Percentiles rank a stretch among this genome's conserved stretches.
phyloP scores from a whole-genome alignment of 768 basidiomycete genomes.

The Trametes maxima region DNA sequence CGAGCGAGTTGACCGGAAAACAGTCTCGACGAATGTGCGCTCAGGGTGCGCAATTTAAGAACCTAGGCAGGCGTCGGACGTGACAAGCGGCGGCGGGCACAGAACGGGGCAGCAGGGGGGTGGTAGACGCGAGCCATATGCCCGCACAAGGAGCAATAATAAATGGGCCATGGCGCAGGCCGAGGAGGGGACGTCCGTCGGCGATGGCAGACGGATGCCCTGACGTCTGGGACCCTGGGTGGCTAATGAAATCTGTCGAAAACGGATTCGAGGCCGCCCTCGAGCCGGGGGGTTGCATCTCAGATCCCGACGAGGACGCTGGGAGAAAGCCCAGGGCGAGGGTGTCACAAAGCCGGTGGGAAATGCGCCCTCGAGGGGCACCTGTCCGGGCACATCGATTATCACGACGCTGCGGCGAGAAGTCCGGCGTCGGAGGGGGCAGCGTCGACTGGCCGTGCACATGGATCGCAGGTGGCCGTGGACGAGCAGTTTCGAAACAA shows the following conservation, averaged over 20 bases:
- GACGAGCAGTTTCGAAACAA: neutral
- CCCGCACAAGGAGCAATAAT: slow-evolving; percentile 1
- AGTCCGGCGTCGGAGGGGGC: neutral
- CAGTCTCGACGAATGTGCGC: neutral
- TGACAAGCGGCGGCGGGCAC: neutral
- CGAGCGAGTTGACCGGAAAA: neutral
- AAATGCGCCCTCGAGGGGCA: neutral
- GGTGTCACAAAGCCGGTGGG: slow-evolving; percentile 3
- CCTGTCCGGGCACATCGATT: neutral
- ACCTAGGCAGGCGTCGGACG: neutral
- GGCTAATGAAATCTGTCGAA: slow-evolving; percentile 3
- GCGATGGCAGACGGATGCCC: neutral
- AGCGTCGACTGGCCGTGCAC: neutral
- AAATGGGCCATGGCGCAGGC: slow-evolving; percentile 11
- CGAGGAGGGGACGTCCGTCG: neutral
- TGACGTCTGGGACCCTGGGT: neutral
- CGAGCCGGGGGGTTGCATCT: slow-evolving; percentile 8
- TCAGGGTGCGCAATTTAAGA: slow-evolving; percentile 3
- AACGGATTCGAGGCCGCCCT: slow-evolving; percentile 8
- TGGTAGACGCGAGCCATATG: neutral
- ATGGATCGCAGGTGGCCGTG: neutral
- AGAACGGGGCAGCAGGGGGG: slow-evolving; percentile 11
- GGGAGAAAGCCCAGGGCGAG: neutral
- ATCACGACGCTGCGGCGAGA: neutral
- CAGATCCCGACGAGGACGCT: neutral